Evolutionary conservation across 2,329 filamentous ascomycete genomes (phyloP), one percentile per base, ranked within the genome.

Genomic region (Aspergillus sojae): DNA sequence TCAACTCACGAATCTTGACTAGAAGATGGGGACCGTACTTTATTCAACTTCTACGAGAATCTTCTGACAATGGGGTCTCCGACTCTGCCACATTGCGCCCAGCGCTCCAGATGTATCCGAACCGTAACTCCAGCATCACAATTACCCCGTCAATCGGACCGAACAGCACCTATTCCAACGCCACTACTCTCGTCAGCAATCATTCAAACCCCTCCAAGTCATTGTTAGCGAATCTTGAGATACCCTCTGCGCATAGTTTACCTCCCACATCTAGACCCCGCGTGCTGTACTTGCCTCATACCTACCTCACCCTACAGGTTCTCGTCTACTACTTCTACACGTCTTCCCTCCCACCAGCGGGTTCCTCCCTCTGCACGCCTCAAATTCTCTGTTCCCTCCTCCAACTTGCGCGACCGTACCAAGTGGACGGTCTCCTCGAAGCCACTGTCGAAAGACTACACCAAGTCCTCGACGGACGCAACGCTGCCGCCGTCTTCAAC

Each of bases 401-500:
- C 9, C 95, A 99, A 77, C 89, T 99, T 61, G 92, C 95, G 0
- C 89, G 95, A 5, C 94, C 95, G 0, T 99, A 99, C 76, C 91
- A 93, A 67, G 86, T 99, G 54, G 94, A 98, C 71, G 95, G 95
- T 0, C 85, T 99, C 2, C 83, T 98, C 1, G 95, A 99, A 80
- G 93, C 93, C 0, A 92, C 96, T 1, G 92, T 98, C 11, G 93
- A 98, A 77, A 88, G 94, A 9, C 84, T 99, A 0, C 95, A 99
- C 73, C 86, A 91, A 34, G 87, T 96, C 0, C 86, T 99, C 4
- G 95, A 99, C 76, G 95, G 92, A 55, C 87, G 94, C 54, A 99
- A 98, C 70, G 94, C 95, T 0, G 95, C 95, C 0, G 95, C 95
- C 6, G 94, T 99, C 0, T 99, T 99, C 83, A 99, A 99, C 69